phyloP scores from a whole-genome alignment of 148 eudicot genomes.

The Diospyros kaki region DNA sequence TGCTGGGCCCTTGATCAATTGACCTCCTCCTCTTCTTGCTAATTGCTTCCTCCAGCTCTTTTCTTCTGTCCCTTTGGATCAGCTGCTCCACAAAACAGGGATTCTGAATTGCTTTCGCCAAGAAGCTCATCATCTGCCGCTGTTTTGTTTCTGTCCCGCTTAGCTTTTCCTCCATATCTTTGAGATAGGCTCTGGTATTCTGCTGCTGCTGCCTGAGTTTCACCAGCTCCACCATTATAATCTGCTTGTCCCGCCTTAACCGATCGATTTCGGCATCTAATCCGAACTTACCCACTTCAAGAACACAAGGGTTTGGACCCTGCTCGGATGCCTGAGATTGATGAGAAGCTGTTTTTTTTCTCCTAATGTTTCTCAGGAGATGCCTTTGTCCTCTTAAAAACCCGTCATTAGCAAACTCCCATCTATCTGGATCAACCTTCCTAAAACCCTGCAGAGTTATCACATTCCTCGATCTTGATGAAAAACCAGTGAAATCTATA shows the following conservation, averaged over 20 bases:
- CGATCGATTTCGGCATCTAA: background rate
- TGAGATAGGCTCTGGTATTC: conserved; percentile 3
- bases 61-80: background rate
- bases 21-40: conserved; percentile 10
- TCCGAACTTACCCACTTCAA: conserved; percentile 10
- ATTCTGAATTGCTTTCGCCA: conserved; percentile 9
- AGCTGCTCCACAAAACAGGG: background rate
- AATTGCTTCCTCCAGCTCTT: conserved; percentile 9
- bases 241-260: conserved; percentile 10
- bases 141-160: conserved; percentile 9
- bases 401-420: conserved; percentile 15
- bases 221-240: conserved; percentile 2
- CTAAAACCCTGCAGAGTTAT: conserved; percentile 13
- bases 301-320: conserved; percentile 2
- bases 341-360: background rate
- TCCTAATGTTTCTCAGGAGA: conserved; percentile 10
- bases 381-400: conserved; percentile 12
- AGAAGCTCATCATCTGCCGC: conserved; percentile 10
- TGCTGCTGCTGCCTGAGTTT: conserved; percentile 13
- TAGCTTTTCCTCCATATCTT: conserved; percentile 12
- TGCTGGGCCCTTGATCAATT: conserved; percentile 1
- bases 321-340: background rate
- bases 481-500: too few species aligned
- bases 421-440: conserved; percentile 17
- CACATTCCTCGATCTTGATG: background rate